Base-by-base conservation (phyloP, 2,329 filamentous ascomycete species). In the Graphilbum sp. region DNA sequence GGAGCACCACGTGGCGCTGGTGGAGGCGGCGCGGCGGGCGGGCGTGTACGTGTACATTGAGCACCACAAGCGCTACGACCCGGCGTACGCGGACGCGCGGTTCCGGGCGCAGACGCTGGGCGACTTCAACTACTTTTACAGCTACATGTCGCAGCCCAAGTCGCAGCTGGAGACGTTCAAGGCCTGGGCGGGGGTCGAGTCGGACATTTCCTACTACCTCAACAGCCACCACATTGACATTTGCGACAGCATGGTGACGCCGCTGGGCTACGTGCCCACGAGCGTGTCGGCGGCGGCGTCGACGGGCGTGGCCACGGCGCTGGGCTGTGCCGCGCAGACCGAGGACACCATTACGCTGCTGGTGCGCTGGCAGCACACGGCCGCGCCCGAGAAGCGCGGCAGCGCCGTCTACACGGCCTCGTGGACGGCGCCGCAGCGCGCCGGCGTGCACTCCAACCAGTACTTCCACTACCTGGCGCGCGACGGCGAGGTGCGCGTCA, bases 91-190 rank as follows among this genome's bases (percentile, higher is more conserved):
- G 13, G 87, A 95, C 56, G 88, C 88, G 13, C 73, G 78, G 36
- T 78, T 78, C 61, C 76, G 79, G 49, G 83, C 84, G 13, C 63
- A 73, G 52, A 75, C 67, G 38, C 66, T 95, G 8, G 87, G 87
- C 46, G 85, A 94, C 61, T 95, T 95, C 74, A 94, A 93, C 67
- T 95, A 95, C 68, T 95, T 93, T 57, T 95, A 94, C 69, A 80
- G 74, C 50, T 95, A 95, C 71, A 93, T 94, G 86, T 84, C 77
- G 36, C 86, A 94, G 66, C 82, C 79, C 43, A 93, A 92, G 63
- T 84, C 70, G 36, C 86, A 93, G 62, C 72, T 94, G 35, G 82
- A 92, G 66, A 94, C 86, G 1, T 94, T 94, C 75, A 87, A 85
- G 60, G 80, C 85, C 3, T 94, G 86, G 86, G 87, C 87, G 0